Evolutionary conservation across 2,329 filamentous ascomycete species (phyloP).

Genomic region (Mycosphaerelloides madeirae): DNA sequence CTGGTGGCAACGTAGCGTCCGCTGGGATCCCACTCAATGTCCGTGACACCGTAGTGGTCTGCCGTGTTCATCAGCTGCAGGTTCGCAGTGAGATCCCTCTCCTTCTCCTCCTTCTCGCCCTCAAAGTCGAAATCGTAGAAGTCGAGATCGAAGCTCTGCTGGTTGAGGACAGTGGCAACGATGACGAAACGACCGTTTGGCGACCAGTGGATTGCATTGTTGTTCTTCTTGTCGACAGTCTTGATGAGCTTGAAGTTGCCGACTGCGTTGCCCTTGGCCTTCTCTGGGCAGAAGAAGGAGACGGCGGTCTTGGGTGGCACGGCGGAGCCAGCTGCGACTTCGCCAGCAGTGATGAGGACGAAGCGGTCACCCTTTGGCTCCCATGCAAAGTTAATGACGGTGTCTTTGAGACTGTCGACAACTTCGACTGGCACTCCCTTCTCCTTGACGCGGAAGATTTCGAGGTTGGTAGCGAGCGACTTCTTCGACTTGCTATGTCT

Average conservation of each 20-base stretch:
- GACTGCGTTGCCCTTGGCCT: slow-evolving; percentile 71
- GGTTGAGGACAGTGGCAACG: slow-evolving; percentile 85
- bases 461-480: slow-evolving; percentile 90
- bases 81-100: slow-evolving; percentile 93
- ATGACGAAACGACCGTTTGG: slow-evolving; percentile 93
- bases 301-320: slow-evolving; percentile 92
- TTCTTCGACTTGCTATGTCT: slow-evolving; percentile 99
- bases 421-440: slow-evolving; percentile 98
- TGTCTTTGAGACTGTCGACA: slow-evolving; percentile 95
- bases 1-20: slow-evolving; percentile 91
- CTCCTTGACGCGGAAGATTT: slow-evolving; percentile 95
- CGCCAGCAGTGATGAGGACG: slow-evolving; percentile 90
- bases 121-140: slow-evolving; percentile 98
- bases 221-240: slow-evolving; percentile 98
- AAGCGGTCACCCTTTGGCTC: slow-evolving; percentile 97
- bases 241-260: slow-evolving; percentile 97
- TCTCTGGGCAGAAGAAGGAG: slow-evolving; percentile 95
- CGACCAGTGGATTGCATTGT: slow-evolving; percentile 99
- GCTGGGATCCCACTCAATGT: slow-evolving; percentile 96
- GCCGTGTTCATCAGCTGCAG: slow-evolving; percentile 88
- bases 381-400: slow-evolving; percentile 99
- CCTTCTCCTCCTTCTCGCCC: slow-evolving; percentile 80
- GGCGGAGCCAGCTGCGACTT: slow-evolving; percentile 70
- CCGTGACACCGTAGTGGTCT: slow-evolving; percentile 96
- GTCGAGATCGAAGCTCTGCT: slow-evolving; percentile 90